Evolutionary conservation across 148 eudicot genomes (phyloP), one percentile per base, ranked within the genome.

Genomic region (Polygonum aviculare): DNA sequence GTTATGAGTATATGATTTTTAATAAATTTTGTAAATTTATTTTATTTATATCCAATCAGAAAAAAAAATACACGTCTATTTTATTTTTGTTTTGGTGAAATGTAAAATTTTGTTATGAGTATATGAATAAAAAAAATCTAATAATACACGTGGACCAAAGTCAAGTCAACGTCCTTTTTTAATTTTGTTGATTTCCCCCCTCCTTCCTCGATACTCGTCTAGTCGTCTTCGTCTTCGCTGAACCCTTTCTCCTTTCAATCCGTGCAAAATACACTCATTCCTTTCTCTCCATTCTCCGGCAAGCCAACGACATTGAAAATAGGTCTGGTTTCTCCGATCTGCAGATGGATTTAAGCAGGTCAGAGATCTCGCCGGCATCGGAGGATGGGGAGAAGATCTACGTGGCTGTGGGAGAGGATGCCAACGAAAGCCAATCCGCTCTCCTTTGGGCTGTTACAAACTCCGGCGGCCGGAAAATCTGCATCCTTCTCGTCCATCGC

Each of bases 401-500:
- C 33, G 75, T 72, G 33, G 75, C 36, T 33, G 36, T 72, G 16
- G 51, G 52, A 2, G 54, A 72, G 35, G 75, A 72, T 19, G 52
- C 75, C 16, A 72, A 45, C 7, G 75, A 72, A 12, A 72, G 10
- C 35, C 35, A 72, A 48, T 72, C 54, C n/a, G 47, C 75, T 44
- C 52, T 72, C 54, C 38, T 44, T 5, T 72, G 75, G 75, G 75
- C 75, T 11, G 15, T 72, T 41, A 19, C n/a, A 16, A 72, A 72
- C 54, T 72, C 54, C 40, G 75, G 75, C 18, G 75, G 75, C 52
- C 54, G 75, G 14, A 72, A 72, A n/a, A 14, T 72, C 75, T 72
- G 75, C 52, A 72, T 72, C 52, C 51, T 72, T 1, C 75, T 19
- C 52, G 54, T 72, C 36, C 36, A 72, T 45, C 75, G 47, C 6